Base-by-base conservation (phyloP, 305 asterid genomes). In the Lippia alba region DNA sequence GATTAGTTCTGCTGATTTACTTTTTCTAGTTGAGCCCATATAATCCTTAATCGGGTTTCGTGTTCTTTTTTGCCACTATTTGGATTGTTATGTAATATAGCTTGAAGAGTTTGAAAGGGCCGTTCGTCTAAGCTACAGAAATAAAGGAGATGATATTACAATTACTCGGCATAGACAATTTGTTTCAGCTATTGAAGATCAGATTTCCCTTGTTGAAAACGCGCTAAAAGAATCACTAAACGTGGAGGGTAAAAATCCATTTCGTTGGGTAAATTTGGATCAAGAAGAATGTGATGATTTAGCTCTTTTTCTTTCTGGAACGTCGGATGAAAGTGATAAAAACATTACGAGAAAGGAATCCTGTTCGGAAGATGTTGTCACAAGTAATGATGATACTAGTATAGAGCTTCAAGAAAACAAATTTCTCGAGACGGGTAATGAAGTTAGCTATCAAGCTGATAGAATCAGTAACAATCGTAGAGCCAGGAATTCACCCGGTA, bases 41-140 rank as follows among this genome's bases (percentile, higher is more conserved):
- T 18, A 33, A 19, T 54, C 60, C 4, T 46, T 39, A 32, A 34
- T 79, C 70, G 65, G 57, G 69, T 72, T 61, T 53, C 46, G 6
- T 44, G 24, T 72, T 71, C 41, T 19, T 61, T 36, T 66, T 34
- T 40, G 36, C 0, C 48, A 12, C 63, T 44, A n/a, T 49, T 49
- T 44, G 56, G 61, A 17, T 67, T 71, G 46, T 62, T 14, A 70
- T 46, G 61, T 60, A 76, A 56, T 83, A 16, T 67, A 91, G 97
- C 78, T 92, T 83, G 97, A 92, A 69, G 97, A 92, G 83, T 92
- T 92, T 80, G 97, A 89, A 64, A 85, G 75, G 75, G 97, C 96
- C 32, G 94, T 88, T 75, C 78, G 82, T 73, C 67, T 81, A 75
- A 90, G 98, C 84, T 84, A 88, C 87, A 80, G 78, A 81, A 86